Percentiles rank a stretch among this genome's conserved stretches.
Evolutionary conservation across 202 grass and related monocot genomes (phyloP).

Genomic region (Schoenoplectus tabernaemontani): DNA sequence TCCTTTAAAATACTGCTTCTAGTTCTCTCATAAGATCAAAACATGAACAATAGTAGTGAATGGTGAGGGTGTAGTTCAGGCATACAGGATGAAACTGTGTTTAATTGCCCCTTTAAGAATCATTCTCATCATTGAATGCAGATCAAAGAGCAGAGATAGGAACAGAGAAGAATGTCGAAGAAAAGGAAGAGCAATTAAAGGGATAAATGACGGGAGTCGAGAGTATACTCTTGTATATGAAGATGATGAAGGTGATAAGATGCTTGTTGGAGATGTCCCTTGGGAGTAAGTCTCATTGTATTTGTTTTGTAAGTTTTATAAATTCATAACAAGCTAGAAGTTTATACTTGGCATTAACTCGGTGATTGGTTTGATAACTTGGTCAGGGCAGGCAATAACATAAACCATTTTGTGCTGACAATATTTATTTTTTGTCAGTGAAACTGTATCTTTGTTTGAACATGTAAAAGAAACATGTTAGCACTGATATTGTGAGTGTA

Average conservation of each 20-base stretch:
- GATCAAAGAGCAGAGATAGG: conserved; percentile 35
- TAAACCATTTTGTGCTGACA: background rate
- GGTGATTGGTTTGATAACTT: background rate
- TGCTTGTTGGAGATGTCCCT: conserved; percentile 83
- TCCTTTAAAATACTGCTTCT: background rate
- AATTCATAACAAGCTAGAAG: too few relatives aligned
- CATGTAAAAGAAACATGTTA: background rate
- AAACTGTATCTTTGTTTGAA: background rate
- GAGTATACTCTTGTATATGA: conserved; percentile 96
- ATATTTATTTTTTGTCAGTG: background rate
- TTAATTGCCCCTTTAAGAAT: background rate
- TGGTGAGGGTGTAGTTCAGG: background rate
- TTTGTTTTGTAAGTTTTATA: background rate
- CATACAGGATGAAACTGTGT: background rate
- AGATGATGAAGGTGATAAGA: conserved; percentile 77
- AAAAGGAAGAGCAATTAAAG: conserved; percentile 29
- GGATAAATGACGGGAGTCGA: conserved; percentile 30
- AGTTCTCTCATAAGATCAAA: background rate
- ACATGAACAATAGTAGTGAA: background rate
- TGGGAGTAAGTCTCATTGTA: conserved; percentile 61
- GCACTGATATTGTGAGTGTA: too few relatives aligned
- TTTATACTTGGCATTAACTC: background rate
- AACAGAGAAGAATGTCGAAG: background rate
- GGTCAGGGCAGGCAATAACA: background rate
- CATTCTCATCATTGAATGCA: background rate